Conservation (phyloP, 202 grass and related monocot species). For the Panicum virgatum region DNA sequence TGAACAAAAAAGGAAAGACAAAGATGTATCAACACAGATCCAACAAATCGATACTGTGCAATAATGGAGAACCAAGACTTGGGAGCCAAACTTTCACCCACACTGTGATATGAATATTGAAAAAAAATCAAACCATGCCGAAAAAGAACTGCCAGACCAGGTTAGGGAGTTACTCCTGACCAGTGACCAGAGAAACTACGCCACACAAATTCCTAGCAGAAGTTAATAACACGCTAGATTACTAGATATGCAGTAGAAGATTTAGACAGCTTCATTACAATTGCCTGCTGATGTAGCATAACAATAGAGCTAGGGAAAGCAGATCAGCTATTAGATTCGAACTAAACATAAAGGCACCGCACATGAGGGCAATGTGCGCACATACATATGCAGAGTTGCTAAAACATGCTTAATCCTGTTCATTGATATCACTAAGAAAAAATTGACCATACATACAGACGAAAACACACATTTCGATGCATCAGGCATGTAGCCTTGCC, state of each 20-base stretch:
- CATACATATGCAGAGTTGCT: not conserved
- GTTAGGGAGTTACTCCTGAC: not conserved
- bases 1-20: slow-evolving; percentile 24
- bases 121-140: not conserved
- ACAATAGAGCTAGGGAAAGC: no score
- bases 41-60: not conserved
- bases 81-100: not conserved
- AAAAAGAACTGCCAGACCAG: no score
- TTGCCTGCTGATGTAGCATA: no score
- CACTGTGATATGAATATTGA: not conserved
- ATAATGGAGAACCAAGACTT: not conserved
- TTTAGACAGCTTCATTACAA: no score
- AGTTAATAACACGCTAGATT: not conserved
- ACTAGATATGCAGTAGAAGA: no score
- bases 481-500: no score
- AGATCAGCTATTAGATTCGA: not conserved
- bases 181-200: not conserved
- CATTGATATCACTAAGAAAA: not conserved
- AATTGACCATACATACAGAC: not conserved
- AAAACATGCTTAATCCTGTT: not conserved
- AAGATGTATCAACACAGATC: not conserved
- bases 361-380: not conserved
- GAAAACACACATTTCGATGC: not conserved
- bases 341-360: not conserved
- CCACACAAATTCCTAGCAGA: not conserved